A percentile compares a stretch with the other conserved stretches of the same genome.
These are phyloP conservation scores for Vitrella brassicaformis DNA, from an alignment of 73 alveolate genomes.

Conservation along the genomic window DNA sequence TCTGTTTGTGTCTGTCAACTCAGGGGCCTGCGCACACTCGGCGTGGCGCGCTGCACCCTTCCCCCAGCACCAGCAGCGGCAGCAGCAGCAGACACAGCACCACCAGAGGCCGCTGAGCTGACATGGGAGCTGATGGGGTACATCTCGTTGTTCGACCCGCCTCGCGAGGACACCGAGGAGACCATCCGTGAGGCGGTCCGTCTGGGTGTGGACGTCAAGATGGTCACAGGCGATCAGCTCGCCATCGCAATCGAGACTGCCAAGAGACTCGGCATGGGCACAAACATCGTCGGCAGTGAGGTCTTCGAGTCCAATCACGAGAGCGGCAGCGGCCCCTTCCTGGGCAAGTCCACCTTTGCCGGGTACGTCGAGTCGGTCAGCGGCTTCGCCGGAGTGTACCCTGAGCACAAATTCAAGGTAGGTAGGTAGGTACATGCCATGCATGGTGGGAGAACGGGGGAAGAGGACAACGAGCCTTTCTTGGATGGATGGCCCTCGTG, in stretches of 20 bases:
- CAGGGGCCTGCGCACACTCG: constrained; percentile 12
- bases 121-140: constrained; percentile 11
- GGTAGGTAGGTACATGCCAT: too few species aligned
- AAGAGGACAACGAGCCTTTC: too few species aligned
- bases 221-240: constrained; percentile 22
- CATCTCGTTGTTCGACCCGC: constrained; percentile 13
- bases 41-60: constrained; percentile 1
- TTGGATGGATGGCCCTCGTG: too few species aligned
- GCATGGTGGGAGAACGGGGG: too few species aligned
- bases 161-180: constrained; percentile 17
- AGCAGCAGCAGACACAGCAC: too few species aligned
- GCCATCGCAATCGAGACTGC: constrained; percentile 26
- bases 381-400: constrained; percentile 20
- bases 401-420: constrained; percentile 13
- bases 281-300: constrained; percentile 1
- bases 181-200: constrained; percentile 8
- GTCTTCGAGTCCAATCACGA: not conserved
- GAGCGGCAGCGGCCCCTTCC: not conserved
- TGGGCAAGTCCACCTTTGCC: not conserved
- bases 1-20: too few species aligned
- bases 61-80: too few species aligned
- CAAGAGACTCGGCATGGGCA: constrained; percentile 3
- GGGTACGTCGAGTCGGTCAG: not conserved
- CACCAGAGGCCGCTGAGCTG: too few species aligned
- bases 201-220: constrained; percentile 14